A percentile compares a stretch with the other conserved stretches of the same genome.
Conservation (phyloP, 2,329 filamentous ascomycete genomes). For the Clonostachys rhizophaga region DNA sequence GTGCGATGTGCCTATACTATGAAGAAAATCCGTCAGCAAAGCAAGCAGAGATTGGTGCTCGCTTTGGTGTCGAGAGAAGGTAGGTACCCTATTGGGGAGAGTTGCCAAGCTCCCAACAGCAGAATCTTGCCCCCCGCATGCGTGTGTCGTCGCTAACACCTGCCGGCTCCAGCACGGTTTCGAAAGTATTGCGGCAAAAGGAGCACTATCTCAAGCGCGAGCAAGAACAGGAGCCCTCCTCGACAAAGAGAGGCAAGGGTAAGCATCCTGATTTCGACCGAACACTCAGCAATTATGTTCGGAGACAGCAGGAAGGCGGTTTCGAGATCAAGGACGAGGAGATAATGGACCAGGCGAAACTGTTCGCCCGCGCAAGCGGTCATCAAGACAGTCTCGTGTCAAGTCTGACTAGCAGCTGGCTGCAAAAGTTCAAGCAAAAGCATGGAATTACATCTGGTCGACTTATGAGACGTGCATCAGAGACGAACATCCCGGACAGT, state of each 20-base stretch:
- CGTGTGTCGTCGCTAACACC: background rate
- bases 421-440: slow-evolving; percentile 95
- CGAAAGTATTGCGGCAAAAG: slow-evolving; percentile 90
- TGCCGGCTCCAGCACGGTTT: slow-evolving; percentile 72
- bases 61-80: slow-evolving; percentile 98
- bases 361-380: slow-evolving; percentile 69
- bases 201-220: slow-evolving; percentile 89
- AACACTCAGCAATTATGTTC: slow-evolving; percentile 81
- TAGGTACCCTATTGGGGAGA: slow-evolving; percentile 32
- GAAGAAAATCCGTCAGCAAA: slow-evolving; percentile 86
- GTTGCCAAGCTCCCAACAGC: too few species aligned
- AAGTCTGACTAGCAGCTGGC: slow-evolving; percentile 70
- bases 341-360: slow-evolving; percentile 77
- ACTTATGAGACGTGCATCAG: slow-evolving; percentile 52
- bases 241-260: slow-evolving; percentile 71
- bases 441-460: slow-evolving; percentile 46
- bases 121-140: background rate
- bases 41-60: slow-evolving; percentile 92
- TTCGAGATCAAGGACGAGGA: slow-evolving; percentile 71
- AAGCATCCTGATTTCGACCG: slow-evolving; percentile 89
- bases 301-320: slow-evolving; percentile 75
- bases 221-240: slow-evolving; percentile 50
- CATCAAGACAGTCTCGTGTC: slow-evolving; percentile 68
- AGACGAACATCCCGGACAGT: slow-evolving; percentile 68
- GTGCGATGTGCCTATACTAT: slow-evolving; percentile 90